These are phyloP conservation scores for Beta lomatogona DNA, from an alignment of 179 eudicot species.

Conservation along the genomic window DNA sequence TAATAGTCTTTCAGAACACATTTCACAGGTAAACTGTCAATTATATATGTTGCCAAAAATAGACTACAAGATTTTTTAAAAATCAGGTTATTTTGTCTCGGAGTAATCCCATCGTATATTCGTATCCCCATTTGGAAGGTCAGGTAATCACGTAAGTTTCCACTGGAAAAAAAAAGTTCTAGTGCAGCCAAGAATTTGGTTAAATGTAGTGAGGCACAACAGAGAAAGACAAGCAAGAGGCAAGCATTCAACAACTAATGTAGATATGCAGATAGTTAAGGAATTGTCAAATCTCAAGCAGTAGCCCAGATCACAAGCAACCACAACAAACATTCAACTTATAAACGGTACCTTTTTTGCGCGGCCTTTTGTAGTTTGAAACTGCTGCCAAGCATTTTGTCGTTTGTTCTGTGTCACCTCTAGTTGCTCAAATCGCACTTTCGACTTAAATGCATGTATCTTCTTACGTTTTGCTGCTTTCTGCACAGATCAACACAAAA, in stretches of 20 bases:
- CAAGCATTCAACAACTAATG: neutral
- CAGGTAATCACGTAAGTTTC: neutral
- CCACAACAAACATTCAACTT: neutral
- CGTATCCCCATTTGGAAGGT: too few species aligned
- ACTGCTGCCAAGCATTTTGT: constrained; percentile 99
- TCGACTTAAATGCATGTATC: constrained; percentile 93
- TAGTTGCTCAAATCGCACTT: constrained; percentile 79
- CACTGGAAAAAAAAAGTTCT: neutral
- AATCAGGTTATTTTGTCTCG: too few species aligned
- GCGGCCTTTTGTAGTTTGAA: constrained; percentile 84
- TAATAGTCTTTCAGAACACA: neutral
- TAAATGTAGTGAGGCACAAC: neutral
- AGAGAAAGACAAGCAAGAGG: neutral
- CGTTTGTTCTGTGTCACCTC: constrained; percentile 94
- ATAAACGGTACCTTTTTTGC: constrained; percentile 69
- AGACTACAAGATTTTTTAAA: too few species aligned
- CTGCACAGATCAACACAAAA: constrained; percentile 40
- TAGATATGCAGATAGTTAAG: neutral
- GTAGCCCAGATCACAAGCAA: neutral
- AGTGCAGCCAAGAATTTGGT: neutral
- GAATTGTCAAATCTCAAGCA: neutral
- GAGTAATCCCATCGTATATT: too few species aligned
- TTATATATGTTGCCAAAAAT: neutral
- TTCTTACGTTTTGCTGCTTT: constrained; percentile 89
- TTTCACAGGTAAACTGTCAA: neutral